Base-by-base conservation (phyloP, 805 yeast genomes). In the Barnettozyma vustinii region DNA sequence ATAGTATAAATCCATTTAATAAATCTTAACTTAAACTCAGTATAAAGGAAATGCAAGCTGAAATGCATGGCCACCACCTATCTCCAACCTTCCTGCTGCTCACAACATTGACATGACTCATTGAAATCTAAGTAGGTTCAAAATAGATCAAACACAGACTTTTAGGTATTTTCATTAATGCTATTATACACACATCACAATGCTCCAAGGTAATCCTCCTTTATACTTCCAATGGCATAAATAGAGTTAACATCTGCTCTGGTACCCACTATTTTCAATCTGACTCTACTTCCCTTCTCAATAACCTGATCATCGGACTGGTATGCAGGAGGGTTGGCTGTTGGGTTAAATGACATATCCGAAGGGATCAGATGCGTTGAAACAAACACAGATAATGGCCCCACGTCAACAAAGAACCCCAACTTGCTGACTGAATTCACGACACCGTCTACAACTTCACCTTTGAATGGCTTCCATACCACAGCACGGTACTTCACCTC, bases 321-420 rank as follows among this genome's bases (percentile, higher is more conserved):
- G 66, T 89, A 94, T 7, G 97, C 96, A n/a, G 99, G 99, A 9
- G 99, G 99, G 59, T 92, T 91, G 32, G 96, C 91, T 19, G 95
- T 85, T 8, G 98, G 96, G 58, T 91, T 92, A 68, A 84, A 94
- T 51, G 82, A 77, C 90, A 94, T 86, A 64, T 92, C 97, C 36
- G 87, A 81, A 9, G 99, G 98, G 59, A 94, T 91, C 66, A 91
- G 76, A 70, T 92, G 97, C 35, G 95, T 90, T 21, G 96, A 87
- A 20, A 94, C 95, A 67, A 94, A 94, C 37, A 94, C 97, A 21
- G 91, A 83, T 64, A 94, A 73, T 15, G 99, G 99, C 0, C 99
- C 99, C 26, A 94, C 99, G 67, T 94, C 97, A 36, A 96, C 98
- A 66, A 94, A 94, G 56, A 94, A 89, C 9, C 99, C 99, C 84